Conservation (phyloP, 75 land plant genomes). For the Azolla pinnata region DNA sequence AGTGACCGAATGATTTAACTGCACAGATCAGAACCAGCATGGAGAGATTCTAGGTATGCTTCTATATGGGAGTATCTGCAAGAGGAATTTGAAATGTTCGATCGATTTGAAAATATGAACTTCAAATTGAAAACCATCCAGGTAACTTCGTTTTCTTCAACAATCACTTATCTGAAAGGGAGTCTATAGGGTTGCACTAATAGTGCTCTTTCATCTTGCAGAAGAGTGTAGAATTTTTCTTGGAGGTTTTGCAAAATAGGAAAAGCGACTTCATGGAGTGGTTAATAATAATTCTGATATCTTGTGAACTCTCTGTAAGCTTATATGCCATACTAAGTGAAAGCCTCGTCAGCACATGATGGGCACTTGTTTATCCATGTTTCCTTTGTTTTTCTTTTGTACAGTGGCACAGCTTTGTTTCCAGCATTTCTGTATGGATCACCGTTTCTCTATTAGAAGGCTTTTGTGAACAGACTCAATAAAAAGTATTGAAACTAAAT, state of each 20-base stretch:
- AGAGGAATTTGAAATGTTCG: conserved; percentile 32
- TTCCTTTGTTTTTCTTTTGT: background rate
- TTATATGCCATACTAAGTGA: conserved; percentile 16
- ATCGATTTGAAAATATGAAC: conserved; percentile 29
- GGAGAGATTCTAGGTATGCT: conserved; percentile 25
- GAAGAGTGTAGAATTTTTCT: conserved; percentile 29
- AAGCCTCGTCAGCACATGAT: background rate
- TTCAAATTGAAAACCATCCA: conserved; percentile 29
- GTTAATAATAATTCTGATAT: conserved; percentile 28
- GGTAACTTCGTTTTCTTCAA: no score
- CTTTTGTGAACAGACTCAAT: no score
- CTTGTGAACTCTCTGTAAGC: conserved; percentile 29
- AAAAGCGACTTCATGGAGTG: conserved; percentile 27
- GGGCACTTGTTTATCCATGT: background rate
- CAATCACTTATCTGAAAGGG: no score
- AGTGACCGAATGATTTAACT: no score
- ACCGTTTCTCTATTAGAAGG: no score
- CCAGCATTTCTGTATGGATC: no score
- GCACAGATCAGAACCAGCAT: conserved; percentile 33
- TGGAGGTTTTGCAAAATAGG: conserved; percentile 28
- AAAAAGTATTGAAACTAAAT: no score
- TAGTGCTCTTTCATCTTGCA: no score
- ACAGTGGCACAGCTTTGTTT: no score
- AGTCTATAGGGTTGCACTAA: no score
- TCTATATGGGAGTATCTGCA: conserved; percentile 36